Evolutionary conservation across 83 land plant species (phyloP).

Genomic region (Diphasiastrum complanatum): DNA sequence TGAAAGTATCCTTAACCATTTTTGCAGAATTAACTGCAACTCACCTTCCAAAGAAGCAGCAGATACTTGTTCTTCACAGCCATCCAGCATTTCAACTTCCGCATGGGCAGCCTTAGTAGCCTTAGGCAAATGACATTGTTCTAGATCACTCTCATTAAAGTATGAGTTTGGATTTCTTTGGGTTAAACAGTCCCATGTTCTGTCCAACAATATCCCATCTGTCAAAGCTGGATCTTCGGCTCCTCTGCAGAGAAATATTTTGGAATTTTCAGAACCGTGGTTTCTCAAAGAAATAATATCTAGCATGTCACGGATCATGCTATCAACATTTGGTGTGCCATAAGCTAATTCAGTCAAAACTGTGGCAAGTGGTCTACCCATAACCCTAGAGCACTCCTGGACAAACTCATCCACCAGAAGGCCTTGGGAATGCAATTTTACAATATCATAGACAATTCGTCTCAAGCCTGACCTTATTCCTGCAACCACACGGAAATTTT

Average conservation of each 20-base stretch:
- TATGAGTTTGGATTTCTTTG: background rate
- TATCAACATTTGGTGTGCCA: conserved; percentile 28
- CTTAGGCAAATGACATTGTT: background rate
- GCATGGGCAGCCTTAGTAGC: background rate
- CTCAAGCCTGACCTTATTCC: conserved; percentile 37
- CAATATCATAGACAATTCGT: conserved; percentile 29
- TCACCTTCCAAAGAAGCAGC: background rate
- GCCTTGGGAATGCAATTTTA: conserved; percentile 19
- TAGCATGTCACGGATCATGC: conserved; percentile 31
- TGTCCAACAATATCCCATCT: conserved; percentile 29
- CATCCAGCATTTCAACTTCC: background rate
- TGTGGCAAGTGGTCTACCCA: conserved; percentile 14
- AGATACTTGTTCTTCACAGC: no score
- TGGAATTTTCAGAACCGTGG: conserved; percentile 1
- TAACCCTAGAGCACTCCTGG: conserved; percentile 10
- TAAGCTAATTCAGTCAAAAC: conserved; percentile 31
- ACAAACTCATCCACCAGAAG: conserved; percentile 12
- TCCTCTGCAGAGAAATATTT: conserved; percentile 22
- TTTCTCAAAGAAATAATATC: conserved; percentile 24
- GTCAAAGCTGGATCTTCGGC: conserved; percentile 41
- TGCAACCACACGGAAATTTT: conserved; percentile 29
- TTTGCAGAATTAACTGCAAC: background rate
- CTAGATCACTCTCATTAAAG: background rate
- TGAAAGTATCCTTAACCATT: no score
- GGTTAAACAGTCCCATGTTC: background rate